These are phyloP conservation scores for Noccaea caerulescens DNA, from an alignment of 345 rosid genomes.

Conservation along the genomic window DNA sequence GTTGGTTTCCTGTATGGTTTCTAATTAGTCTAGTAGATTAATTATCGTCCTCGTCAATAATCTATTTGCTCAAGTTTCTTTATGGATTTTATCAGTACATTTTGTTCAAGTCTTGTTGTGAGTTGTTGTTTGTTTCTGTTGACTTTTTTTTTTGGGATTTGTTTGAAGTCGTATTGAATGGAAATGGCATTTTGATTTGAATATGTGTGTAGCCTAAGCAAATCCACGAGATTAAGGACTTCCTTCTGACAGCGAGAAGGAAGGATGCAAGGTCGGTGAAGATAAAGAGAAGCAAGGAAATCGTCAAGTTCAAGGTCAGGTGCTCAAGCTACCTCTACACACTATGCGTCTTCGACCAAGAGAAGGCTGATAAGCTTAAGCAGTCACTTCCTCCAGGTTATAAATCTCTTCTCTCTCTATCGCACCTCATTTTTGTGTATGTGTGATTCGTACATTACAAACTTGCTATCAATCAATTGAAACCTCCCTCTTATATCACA, in stretches of 20 bases:
- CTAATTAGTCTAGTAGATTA: neutral
- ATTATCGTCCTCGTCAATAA: neutral
- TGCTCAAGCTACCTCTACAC: slow-evolving; percentile 72
- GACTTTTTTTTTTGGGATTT: neutral
- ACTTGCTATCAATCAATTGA: neutral
- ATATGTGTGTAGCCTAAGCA: slow-evolving; percentile 56
- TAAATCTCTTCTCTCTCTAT: neutral
- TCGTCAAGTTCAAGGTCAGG: slow-evolving; percentile 69
- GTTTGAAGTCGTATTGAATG: neutral
- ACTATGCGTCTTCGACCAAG: slow-evolving; percentile 61
- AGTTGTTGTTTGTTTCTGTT: neutral
- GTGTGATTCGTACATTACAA: neutral
- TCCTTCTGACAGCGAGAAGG: slow-evolving; percentile 71
- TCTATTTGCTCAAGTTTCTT: neutral
- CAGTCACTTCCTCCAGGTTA: slow-evolving; percentile 75
- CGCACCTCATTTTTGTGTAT: neutral
- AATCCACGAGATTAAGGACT: slow-evolving; percentile 70
- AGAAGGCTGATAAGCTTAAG: slow-evolving; percentile 73
- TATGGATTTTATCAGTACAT: neutral
- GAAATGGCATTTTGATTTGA: neutral
- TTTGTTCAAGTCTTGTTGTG: neutral
- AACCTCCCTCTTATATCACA: neutral
- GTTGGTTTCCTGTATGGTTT: neutral
- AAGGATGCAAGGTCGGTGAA: slow-evolving; percentile 74
- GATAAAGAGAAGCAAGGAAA: slow-evolving; percentile 68